Percentiles rank a stretch among this genome's conserved stretches.
Conservation (phyloP, 2,329 filamentous ascomycete species). For the Arthrobotrys megalospora region DNA sequence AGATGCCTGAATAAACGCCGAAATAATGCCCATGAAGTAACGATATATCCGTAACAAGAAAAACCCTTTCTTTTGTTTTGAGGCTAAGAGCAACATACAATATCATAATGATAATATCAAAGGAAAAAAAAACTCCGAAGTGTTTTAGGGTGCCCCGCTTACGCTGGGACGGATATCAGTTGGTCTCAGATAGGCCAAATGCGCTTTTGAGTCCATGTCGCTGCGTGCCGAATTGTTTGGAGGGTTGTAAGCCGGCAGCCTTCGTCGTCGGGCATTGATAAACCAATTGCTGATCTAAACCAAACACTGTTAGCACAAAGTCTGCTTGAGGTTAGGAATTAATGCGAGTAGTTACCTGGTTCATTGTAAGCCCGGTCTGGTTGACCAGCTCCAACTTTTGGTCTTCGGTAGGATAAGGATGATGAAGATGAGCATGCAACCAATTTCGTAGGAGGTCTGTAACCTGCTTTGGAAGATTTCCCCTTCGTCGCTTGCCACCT, state of each 20-base stretch:
- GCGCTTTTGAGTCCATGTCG: conserved; percentile 52
- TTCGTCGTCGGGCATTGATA: conserved; percentile 80
- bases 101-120: conserved; percentile 23
- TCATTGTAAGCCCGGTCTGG: conserved; percentile 81
- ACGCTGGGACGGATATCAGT: conserved; percentile 53
- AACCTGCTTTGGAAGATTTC: conserved; percentile 90
- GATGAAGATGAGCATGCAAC: conserved; percentile 82
- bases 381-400: conserved; percentile 87
- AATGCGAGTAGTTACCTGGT: conserved; percentile 62
- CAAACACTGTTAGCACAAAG: conserved; percentile 22
- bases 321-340: background rate
- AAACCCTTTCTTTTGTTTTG: conserved; percentile 30
- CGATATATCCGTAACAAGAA: conserved; percentile 45
- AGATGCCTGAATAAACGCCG: conserved; percentile 52
- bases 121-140: conserved; percentile 25
- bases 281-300: conserved; percentile 82
- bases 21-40: conserved; percentile 53
- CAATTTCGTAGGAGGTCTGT: conserved; percentile 85
- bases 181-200: conserved; percentile 53
- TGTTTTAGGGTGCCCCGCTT: conserved; percentile 48
- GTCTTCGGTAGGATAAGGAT: conserved; percentile 89
- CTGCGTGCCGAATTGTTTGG: conserved; percentile 34
- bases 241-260: conserved; percentile 69
- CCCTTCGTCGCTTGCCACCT: conserved; percentile 74
- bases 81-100: conserved; percentile 20